A percentile compares a stretch with the other conserved stretches of the same genome.
These are phyloP conservation scores for Fusarium succisae DNA, from an alignment of 2,329 filamentous ascomycete species.

Conservation along the genomic window DNA sequence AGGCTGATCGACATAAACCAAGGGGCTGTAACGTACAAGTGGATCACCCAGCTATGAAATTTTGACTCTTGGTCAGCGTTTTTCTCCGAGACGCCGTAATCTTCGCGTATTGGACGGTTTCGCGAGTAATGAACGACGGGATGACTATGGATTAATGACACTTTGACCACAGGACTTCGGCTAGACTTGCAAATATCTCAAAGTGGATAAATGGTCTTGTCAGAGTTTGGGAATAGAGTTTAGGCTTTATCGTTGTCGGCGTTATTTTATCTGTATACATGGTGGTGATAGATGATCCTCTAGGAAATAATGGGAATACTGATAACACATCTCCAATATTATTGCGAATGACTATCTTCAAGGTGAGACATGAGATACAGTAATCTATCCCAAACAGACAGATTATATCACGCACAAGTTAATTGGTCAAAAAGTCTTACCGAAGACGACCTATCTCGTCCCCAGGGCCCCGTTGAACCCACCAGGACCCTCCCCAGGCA, in stretches of 20 bases:
- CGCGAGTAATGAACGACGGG: not conserved
- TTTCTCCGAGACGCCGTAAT: not conserved
- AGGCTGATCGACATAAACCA: conserved; percentile 7
- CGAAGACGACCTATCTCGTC: not conserved
- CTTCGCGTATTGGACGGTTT: not conserved
- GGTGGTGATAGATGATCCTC: not conserved
- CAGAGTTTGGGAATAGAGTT: not conserved
- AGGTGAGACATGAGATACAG: not conserved
- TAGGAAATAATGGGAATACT: too few relatives aligned
- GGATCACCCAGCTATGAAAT: not conserved
- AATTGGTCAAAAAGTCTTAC: not conserved
- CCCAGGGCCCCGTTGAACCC: not conserved
- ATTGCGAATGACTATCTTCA: too few relatives aligned
- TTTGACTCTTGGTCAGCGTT: not conserved
- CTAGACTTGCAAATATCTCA: not conserved
- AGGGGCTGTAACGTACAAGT: not conserved
- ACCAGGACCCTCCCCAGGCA: not conserved
- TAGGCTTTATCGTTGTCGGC: not conserved
- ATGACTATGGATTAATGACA: not conserved
- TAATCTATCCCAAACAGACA: not conserved
- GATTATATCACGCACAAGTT: conserved; percentile 7
- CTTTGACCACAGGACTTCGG: not conserved
- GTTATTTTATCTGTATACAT: not conserved
- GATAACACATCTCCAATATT: not conserved
- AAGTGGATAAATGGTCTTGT: not conserved